Conservation (phyloP, 768 basidiomycete genomes). For the Kwoniella mangroviensis region DNA sequence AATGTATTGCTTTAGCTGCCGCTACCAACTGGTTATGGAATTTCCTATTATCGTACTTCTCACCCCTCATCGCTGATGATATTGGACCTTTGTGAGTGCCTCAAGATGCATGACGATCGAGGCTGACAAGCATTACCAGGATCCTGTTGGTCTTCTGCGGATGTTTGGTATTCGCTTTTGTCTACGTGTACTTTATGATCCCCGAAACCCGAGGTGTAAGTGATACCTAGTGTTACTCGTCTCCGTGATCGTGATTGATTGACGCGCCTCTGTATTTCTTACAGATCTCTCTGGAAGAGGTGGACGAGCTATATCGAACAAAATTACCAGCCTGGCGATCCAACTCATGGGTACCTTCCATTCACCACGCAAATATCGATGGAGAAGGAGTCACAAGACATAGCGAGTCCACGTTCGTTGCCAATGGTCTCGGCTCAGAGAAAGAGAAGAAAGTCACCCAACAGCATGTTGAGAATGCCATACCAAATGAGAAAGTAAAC, state of each 20-base stretch:
- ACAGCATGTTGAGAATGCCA: slow-evolving; percentile 20
- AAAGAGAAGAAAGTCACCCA: slow-evolving; percentile 14
- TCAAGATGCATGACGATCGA: too few relatives aligned
- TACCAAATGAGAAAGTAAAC: background rate
- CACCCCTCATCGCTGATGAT: slow-evolving; percentile 29
- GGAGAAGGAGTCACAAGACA: slow-evolving; percentile 5
- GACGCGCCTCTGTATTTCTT: background rate
- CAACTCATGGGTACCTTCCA: slow-evolving; percentile 64
- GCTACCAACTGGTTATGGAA: slow-evolving; percentile 62
- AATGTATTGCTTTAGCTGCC: slow-evolving; percentile 72
- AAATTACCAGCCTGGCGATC: slow-evolving; percentile 72
- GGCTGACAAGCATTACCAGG: background rate
- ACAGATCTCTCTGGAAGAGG: slow-evolving; percentile 58
- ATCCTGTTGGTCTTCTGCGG: slow-evolving; percentile 79
- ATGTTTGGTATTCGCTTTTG: slow-evolving; percentile 69
- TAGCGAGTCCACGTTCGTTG: slow-evolving; percentile 9
- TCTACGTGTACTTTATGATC: slow-evolving; percentile 72
- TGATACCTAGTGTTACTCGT: background rate
- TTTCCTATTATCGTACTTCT: slow-evolving; percentile 30
- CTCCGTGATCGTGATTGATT: too few relatives aligned
- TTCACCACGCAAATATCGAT: slow-evolving; percentile 6
- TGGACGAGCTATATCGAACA: slow-evolving; percentile 67
- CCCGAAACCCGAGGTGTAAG: slow-evolving; percentile 65
- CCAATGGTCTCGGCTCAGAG: background rate
- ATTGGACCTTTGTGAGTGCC: slow-evolving; percentile 32